A percentile compares a stretch with the other conserved stretches of the same genome.
Evolutionary conservation across 148 eudicot species (phyloP).

Genomic region (Camellia granthamiana): DNA sequence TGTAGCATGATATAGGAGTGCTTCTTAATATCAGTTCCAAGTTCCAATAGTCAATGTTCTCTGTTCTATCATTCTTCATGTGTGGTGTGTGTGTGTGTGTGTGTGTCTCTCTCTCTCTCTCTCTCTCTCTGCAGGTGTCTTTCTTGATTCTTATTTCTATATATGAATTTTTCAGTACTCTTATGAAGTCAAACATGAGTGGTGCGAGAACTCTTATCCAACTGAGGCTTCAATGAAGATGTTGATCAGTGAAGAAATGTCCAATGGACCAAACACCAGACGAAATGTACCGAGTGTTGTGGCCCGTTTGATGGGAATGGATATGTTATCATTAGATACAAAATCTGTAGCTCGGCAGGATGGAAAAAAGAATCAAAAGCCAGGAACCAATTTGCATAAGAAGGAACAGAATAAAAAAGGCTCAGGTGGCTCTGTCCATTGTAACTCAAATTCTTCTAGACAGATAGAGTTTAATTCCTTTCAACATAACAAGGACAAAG

Average conservation of each 20-base stretch:
- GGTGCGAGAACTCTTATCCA: constrained; percentile 37
- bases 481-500: constrained; percentile 27
- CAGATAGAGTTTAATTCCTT: constrained; percentile 29
- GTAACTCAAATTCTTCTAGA: constrained; percentile 36
- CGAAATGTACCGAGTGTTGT: constrained; percentile 71
- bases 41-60: neutral
- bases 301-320: constrained; percentile 95
- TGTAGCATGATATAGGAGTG: neutral
- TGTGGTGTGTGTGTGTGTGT: no score
- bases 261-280: constrained; percentile 42
- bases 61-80: neutral
- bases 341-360: constrained; percentile 24
- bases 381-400: constrained; percentile 19
- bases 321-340: constrained; percentile 50
- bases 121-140: neutral
- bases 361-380: constrained; percentile 29
- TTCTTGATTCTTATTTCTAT: neutral
- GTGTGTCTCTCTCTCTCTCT: no score
- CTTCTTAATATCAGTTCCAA: neutral
- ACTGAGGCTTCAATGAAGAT: constrained; percentile 71
- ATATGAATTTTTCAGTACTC: constrained; percentile 27
- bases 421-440: constrained; percentile 29
- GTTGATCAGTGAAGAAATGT: constrained; percentile 59
- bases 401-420: constrained; percentile 37
- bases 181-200: constrained; percentile 33